Base-by-base conservation (phyloP, 2,329 filamentous ascomycete genomes). In the Fusarium proliferatum region DNA sequence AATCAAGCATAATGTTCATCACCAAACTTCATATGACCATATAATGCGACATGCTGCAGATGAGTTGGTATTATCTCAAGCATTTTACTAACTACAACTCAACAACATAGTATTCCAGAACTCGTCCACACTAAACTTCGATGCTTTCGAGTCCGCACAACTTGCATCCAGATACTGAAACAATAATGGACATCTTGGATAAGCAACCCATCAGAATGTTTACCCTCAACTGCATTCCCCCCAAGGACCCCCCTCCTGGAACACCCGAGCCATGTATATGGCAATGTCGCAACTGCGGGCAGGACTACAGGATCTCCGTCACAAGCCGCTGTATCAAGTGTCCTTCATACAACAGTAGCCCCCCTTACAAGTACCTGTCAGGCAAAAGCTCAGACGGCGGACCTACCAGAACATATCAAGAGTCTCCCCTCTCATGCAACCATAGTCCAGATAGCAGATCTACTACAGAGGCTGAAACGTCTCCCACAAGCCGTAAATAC, bases 221-320 rank as follows among this genome's bases (percentile, higher is more conserved):
- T 6, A 36, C 58, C 21, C 56, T 45, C 55, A n/a, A 36, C 3
- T 52, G 36, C 33, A 70, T 19, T 3, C 70, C 70, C 17, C 23
- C 69, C 3, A 6, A 33, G 13, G 16, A 53, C 1, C 59, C 63
- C 15, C 71, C 75, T 13, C 15, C 21, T 19, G 48, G 16, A 16
- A 19, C 23, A 26, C 43, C 53, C n/a, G 9, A 30, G 9, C 71
- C 76, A 49, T 84, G 80, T 81, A 52, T 57, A 36, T 84, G 83
- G 83, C 52, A 60, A 33, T 84, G 82, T 70, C 76, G 80, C 69
- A 3, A 33, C 16, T 85, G 83, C 76, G 21, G 45, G 17, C 55
- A 19, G 5, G 34, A 38, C 3, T 83, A 80, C 73, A 72, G 19
- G 17, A 16, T 74, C n/a, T 43, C 71, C n/a, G 55, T 74, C 16